phyloP scores from a whole-genome alignment of 2,329 filamentous ascomycete species.

The Aspergillus sojae region DNA sequence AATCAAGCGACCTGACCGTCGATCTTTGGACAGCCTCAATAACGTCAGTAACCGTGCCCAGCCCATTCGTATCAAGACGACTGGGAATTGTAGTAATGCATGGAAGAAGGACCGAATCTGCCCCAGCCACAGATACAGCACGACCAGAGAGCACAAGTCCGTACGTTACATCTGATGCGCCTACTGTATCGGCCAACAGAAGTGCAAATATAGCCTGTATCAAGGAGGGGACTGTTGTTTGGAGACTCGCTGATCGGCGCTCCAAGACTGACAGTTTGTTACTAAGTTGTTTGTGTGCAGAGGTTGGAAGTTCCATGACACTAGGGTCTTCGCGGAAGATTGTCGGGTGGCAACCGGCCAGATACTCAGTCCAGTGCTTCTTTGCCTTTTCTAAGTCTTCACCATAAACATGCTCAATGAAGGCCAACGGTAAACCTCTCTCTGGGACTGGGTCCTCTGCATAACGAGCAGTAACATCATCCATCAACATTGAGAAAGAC shows the following conservation, averaged over 20 bases:
- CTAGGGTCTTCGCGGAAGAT: constrained; percentile 14
- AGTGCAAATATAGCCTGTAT: constrained; percentile 39
- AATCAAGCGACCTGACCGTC: constrained; percentile 33
- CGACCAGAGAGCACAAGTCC: constrained; percentile 38
- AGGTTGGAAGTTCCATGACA: constrained; percentile 14
- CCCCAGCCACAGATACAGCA: constrained; percentile 32
- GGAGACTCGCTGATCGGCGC: constrained; percentile 26
- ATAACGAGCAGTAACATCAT: constrained; percentile 35
- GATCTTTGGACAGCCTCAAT: constrained; percentile 26
- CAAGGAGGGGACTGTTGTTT: constrained; percentile 34
- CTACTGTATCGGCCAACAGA: constrained; percentile 32
- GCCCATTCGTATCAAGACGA: constrained; percentile 29
- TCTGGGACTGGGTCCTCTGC: constrained; percentile 10
- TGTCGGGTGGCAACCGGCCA: constrained; percentile 28
- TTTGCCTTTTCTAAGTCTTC: constrained; percentile 30
- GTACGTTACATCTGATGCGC: constrained; percentile 34
- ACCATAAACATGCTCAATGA: constrained; percentile 31
- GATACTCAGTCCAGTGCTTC: constrained; percentile 28
- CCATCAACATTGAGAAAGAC: constrained; percentile 36
- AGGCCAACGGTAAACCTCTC: constrained; percentile 25
- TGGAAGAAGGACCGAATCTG: constrained; percentile 36
- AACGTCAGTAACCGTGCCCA: constrained; percentile 27
- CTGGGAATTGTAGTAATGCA: constrained; percentile 43
- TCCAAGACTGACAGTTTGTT: constrained; percentile 30
- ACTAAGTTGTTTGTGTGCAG: constrained; percentile 17